A percentile compares a stretch with the other conserved stretches of the same genome.
Conservation (phyloP, 805 yeast species). For the Myxozyma lipomycoides region DNA sequence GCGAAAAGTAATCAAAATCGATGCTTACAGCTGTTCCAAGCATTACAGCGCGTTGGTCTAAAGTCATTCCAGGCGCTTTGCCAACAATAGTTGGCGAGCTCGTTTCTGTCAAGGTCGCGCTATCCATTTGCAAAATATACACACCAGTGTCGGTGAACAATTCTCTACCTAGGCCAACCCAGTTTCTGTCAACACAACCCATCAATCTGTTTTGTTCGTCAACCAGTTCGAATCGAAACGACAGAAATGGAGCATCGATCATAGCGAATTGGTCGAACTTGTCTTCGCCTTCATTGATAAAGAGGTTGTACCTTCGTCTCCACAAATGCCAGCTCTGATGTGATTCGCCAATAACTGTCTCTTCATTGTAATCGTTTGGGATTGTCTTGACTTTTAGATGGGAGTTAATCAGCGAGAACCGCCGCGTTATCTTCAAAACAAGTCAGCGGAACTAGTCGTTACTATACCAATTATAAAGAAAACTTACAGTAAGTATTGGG, state of each 20-base stretch:
- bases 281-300: conserved; percentile 35
- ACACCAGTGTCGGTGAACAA: conserved; percentile 93
- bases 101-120: conserved; percentile 46
- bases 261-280: conserved; percentile 72
- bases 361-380: conserved; percentile 43
- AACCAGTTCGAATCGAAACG: conserved; percentile 78
- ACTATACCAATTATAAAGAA: background rate
- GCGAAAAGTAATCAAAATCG: conserved; percentile 94
- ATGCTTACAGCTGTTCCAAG: conserved; percentile 86
- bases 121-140: conserved; percentile 80
- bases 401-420: conserved; percentile 84
- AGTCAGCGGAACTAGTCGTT: background rate
- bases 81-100: conserved; percentile 22
- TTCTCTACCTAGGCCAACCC: conserved; percentile 94
- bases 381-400: conserved; percentile 70
- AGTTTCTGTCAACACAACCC: conserved; percentile 82
- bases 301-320: conserved; percentile 84
- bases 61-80: conserved; percentile 44
- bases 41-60: conserved; percentile 81
- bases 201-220: conserved; percentile 56
- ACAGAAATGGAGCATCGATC: conserved; percentile 79
- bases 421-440: conserved; percentile 55
- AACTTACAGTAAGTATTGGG: conserved; percentile 36
- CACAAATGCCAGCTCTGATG: conserved; percentile 93
- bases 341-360: conserved; percentile 68